Evolutionary conservation across 805 yeast species (phyloP), one percentile per base, ranked within the genome.

Genomic region (Candida nemodendra): DNA sequence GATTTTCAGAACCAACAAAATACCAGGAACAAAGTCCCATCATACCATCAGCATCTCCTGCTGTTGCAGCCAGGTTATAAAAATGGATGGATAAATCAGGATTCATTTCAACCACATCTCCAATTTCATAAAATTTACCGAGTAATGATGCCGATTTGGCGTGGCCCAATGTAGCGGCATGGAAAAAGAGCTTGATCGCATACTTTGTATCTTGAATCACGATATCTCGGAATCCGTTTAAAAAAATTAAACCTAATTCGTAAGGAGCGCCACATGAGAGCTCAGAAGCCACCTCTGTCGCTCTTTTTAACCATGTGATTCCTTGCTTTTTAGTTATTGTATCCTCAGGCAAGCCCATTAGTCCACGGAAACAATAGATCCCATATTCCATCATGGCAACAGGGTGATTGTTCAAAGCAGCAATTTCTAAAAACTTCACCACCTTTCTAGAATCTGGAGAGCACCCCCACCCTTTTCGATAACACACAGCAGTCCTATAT

Each of bases 331-430:
- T 84, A 16, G 87, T 81, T 36, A 74, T 79, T 14, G 79, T 66
- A 52, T 78, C 82, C 40, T 74, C 71, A 1, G 82, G 68, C 23
- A 91, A 59, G 1, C 98, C 97, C 91, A 91, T 81, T 43, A 83
- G 72, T 4, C 86, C 79, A 54, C 88, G 78, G 62, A 84, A 93
- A 26, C 88, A 83, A 51, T 90, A 88, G 29, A 87, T 71, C 4
- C 98, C 99, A 47, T 89, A 69, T 58, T 90, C 86, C 66, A 82
- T 84, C 95, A 91, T 88, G 4, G 98, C 96, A n/a, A 95, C 90
- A 0, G 97, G 89, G 61, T 91, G 99, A 54, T 86, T 88, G 57
- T 84, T 83, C 22, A 89, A 74, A 0, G 98, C 95, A 0, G 98
- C 96, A 55, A 80, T 79, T 56, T 84, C 83, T 41, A 88, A 66